phyloP scores from a whole-genome alignment of 306 rosid species.

The Erythrophleum fordii region DNA sequence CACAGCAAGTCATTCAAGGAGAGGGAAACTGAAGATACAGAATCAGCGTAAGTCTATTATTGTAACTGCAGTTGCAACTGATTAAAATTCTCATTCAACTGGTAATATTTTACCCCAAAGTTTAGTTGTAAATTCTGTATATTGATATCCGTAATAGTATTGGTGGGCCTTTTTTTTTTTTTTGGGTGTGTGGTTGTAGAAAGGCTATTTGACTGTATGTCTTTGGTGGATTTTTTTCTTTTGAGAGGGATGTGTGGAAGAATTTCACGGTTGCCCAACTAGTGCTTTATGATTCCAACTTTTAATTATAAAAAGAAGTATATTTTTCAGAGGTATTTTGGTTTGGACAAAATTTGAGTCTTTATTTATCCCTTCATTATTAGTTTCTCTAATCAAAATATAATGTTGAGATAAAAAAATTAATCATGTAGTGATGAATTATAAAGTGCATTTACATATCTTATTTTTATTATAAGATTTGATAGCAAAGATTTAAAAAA shows the following conservation, averaged over 20 bases:
- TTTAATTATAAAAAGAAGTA: not conserved
- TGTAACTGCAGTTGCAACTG: conserved; percentile 34
- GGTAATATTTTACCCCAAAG: not conserved
- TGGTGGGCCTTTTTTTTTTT: not conserved
- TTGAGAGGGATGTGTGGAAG: no score
- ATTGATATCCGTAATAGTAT: conserved; percentile 6
- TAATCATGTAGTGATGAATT: no score
- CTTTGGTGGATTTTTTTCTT: not conserved
- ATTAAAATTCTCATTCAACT: not conserved
- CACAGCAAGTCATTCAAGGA: conserved; percentile 62
- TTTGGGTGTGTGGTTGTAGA: not conserved
- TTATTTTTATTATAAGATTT: no score
- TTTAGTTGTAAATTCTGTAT: conserved; percentile 23
- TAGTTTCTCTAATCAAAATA: no score
- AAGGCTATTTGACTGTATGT: not conserved
- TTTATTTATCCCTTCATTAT: not conserved
- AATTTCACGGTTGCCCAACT: no score
- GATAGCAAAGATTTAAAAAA: not conserved
- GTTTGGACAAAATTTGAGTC: not conserved
- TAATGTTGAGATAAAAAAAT: no score
- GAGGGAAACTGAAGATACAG: conserved; percentile 31
- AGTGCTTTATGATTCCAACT: not conserved
- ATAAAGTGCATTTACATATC: no score
- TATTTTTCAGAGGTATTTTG: not conserved
- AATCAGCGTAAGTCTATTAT: conserved; percentile 41